phyloP scores from a whole-genome alignment of 1,139 yeast genomes.

The Kluyveromyces sp. region DNA sequence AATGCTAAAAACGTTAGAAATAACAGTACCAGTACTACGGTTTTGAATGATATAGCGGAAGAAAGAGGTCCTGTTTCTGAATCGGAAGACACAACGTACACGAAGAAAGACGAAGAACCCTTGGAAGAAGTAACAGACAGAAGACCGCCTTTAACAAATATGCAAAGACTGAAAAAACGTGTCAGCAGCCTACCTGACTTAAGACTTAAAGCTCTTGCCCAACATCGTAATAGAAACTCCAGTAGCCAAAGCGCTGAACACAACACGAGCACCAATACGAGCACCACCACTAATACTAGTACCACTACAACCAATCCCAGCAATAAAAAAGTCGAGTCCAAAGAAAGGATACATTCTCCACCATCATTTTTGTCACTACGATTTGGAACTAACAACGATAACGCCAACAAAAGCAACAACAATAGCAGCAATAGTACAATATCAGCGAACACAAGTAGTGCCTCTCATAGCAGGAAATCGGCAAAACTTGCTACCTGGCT shows the following conservation, averaged over 20 bases:
- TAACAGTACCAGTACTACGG: background rate
- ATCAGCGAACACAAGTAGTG: background rate
- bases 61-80: background rate
- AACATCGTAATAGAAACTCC: background rate
- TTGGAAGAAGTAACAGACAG: background rate
- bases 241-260: background rate
- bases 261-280: background rate
- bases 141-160: background rate
- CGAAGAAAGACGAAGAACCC: background rate
- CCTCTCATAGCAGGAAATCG: background rate
- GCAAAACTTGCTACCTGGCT: background rate
- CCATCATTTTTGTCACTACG: background rate
- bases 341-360: background rate
- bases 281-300: background rate
- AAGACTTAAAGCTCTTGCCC: background rate
- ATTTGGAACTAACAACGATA: background rate
- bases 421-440: background rate
- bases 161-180: conserved; percentile 2
- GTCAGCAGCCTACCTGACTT: conserved; percentile 6
- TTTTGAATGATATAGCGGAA: conserved; percentile 4
- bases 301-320: too few species aligned
- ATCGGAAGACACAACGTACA: background rate
- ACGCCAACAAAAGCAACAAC: background rate
- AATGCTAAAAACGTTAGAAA: background rate
- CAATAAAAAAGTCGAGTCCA: too few species aligned